Evolutionary conservation across 495 filamentous ascomycete species (phyloP), one percentile per base, ranked within the genome.

Genomic region (Penicillium desertorum): DNA sequence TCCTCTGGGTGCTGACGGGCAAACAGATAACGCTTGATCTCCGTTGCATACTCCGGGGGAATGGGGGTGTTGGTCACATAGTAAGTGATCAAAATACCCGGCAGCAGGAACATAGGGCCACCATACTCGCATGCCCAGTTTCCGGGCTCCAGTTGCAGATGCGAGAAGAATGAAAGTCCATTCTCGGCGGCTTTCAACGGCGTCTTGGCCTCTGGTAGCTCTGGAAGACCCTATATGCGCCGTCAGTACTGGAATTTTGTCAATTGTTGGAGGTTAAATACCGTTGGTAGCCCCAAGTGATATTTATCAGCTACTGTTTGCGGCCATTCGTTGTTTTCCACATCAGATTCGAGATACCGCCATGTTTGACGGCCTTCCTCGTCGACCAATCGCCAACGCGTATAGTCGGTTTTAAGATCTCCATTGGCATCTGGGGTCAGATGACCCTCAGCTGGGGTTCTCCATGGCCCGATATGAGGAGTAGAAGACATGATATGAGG

Each of bases 41-140:
- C 94, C 23, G 86, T 91, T 8, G 85, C 85, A 70, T 90, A 85
- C 54, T 88, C 83, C 66, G 83, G 86, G 7, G 92, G 90, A 54
- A 98, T 90, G 10, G 86, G 87, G 41, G 91, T 96, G 63, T 93
- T 84, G 44, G 95, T 98, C 42, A 89, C 90, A 69, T 94, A 92
- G 81, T 89, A 92, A n/a, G 89, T 81, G 62, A 96, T 83, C 57
- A 97, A 85, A 16, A 94, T 64, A 22, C 91, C 90, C 2, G 92
- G 91, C 8, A 97, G 75, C 47, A 98, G 83, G 68, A 98, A 97
- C 81, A 87, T 84, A 0, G 86, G 85, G 1, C 92, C 94, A 58
- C 94, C 94, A 75, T 98, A 98, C 69, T 98, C 94, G 75, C 92
- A 97, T 5, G 81, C 94, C 94, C 94, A 98, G 67, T 96, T 90